A percentile compares a stretch with the other conserved stretches of the same genome.
Conservation (phyloP, 331 rosid species). For the Malus hybrid region DNA sequence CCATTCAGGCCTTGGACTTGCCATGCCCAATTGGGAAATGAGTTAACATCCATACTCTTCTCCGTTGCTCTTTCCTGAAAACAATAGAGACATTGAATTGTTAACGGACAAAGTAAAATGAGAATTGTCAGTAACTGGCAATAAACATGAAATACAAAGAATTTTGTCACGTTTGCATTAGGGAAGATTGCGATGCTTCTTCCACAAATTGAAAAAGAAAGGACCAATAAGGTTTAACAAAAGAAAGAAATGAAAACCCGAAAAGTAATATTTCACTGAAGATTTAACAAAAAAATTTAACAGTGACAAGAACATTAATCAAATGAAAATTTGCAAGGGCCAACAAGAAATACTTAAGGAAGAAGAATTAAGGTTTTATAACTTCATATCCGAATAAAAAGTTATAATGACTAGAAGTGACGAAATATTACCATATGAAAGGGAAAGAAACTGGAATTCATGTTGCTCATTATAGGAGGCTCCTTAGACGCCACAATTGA, state of each 20-base stretch:
- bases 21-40: conserved; percentile 53
- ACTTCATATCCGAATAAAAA: background rate
- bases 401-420: background rate
- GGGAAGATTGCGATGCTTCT: background rate
- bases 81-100: background rate
- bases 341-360: background rate
- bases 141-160: background rate
- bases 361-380: background rate
- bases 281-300: background rate
- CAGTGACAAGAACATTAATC: background rate
- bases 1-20: conserved; percentile 48
- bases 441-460: conserved; percentile 39
- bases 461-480: conserved; percentile 34
- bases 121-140: background rate
- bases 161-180: background rate
- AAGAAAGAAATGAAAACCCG: background rate
- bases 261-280: background rate
- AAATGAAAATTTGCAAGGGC: background rate
- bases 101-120: background rate
- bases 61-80: conserved; percentile 79
- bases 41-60: conserved; percentile 48
- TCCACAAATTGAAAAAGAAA: background rate
- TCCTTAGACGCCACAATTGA: conserved; percentile 35
- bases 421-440: conserved; percentile 35
- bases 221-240: background rate